Base-by-base conservation (phyloP, 192 early-diverging fungal species). In the Chytriomyces confervae region DNA sequence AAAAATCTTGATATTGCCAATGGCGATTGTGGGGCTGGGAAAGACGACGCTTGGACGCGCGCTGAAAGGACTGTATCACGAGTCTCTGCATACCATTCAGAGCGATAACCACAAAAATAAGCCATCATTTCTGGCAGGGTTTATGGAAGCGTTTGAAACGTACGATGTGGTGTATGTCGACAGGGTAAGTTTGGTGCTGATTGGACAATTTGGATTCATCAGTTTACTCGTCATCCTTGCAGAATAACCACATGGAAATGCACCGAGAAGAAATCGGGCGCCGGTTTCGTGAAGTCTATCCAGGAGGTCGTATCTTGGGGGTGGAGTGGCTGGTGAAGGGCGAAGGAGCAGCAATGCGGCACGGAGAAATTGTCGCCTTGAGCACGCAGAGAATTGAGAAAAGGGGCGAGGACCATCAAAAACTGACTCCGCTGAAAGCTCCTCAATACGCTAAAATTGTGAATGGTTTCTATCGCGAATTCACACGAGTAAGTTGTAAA, bases 321-420 rank as follows among this genome's bases (percentile, higher is more conserved):
- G 63, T 96, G 23, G 91, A 93, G 69, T 97, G 94, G 94, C 69
- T 81, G 23, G 87, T 95, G 53, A 71, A 71, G 29, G 90, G 90
- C n/a, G 45, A 61, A 66, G n/a, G 36, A 13, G 9, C 77, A 86
- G 29, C 69, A 47, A 8, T 67, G 69, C 29, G 71, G n/a, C 67
- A 81, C 20, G 36, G 72, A 82, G 5, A 81, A 44, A 86, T 95
- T 63, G 77, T 92, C 29, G 79, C 85, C 29, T 76, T 87, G 27
- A 84, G 86, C 5, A 77, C 80, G 8, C 68, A 85, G 24, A 86
- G 95, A 11, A 88, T 97, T 16, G 61, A 80, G 47, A 27, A 51
- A 20, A 86, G 89, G 62, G 96, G 95, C 9, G 91, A 94, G 49
- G 87, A 91, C 66, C 96, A 98, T 75, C 94, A 95, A 84, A 84